Percentiles rank a stretch among this genome's conserved stretches.
These are phyloP conservation scores for Micractinium conductrix DNA, from an alignment of 139 green algal genomes.

Conservation along the genomic window DNA sequence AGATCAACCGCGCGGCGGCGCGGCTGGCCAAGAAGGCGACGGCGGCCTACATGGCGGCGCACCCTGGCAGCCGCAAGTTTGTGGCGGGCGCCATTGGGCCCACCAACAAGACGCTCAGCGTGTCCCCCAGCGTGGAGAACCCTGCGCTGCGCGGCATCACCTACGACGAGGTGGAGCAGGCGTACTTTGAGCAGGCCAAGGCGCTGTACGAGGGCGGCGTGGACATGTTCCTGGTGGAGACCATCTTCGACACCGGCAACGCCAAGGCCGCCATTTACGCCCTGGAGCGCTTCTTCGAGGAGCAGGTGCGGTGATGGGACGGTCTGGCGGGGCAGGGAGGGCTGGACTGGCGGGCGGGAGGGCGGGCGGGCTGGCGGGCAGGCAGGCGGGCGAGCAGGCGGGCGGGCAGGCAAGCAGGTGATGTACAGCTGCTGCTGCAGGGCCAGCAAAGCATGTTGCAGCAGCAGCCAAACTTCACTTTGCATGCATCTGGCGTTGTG, in stretches of 20 bases:
- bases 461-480: neutral
- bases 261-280: slow-evolving; percentile 96
- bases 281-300: slow-evolving; percentile 92
- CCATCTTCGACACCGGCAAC: slow-evolving; percentile 99
- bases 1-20: slow-evolving; percentile 92
- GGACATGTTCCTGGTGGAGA: slow-evolving; percentile 98
- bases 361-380: no score
- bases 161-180: slow-evolving; percentile 95
- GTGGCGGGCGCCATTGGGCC: slow-evolving; percentile 95
- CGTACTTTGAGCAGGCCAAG: slow-evolving; percentile 93
- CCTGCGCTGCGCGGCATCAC: slow-evolving; percentile 91
- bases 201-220: slow-evolving; percentile 91
- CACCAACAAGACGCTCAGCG: slow-evolving; percentile 97
- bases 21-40: slow-evolving; percentile 85
- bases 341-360: no score
- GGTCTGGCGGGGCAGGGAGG: no score
- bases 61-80: slow-evolving; percentile 89
- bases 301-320: slow-evolving; percentile 34
- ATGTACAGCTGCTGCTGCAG: no score
- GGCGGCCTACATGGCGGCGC: slow-evolving; percentile 72
- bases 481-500: no score
- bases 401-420: no score
- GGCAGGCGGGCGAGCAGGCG: no score
- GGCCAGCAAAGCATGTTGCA: no score
- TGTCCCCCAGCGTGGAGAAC: slow-evolving; percentile 98